Evolutionary conservation across 139 green algal genomes (phyloP).

Genomic region (Chlamydomonas sp.): DNA sequence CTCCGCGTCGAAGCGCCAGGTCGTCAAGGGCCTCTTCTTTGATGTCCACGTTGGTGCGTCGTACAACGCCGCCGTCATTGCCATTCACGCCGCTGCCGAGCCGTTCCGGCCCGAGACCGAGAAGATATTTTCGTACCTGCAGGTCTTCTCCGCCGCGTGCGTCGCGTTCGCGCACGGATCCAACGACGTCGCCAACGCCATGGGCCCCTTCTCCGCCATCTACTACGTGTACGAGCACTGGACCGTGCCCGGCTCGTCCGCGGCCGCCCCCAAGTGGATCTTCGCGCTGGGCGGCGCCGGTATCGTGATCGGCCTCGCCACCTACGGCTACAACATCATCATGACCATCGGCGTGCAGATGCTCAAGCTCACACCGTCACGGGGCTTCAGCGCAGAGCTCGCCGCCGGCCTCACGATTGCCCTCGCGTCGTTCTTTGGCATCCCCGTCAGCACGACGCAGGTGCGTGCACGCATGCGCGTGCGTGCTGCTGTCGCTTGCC

Average conservation of each 20-base stretch:
- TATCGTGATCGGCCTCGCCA: conserved; percentile 74
- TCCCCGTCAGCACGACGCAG: conserved; percentile 25
- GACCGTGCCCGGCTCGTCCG: conserved; percentile 25
- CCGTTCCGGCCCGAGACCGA: conserved; percentile 67
- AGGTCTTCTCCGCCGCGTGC: conserved; percentile 78
- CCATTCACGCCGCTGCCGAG: conserved; percentile 26
- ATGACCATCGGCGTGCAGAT: conserved; percentile 12
- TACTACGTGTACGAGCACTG: conserved; percentile 34
- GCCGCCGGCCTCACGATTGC: conserved; percentile 29
- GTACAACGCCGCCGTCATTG: not conserved
- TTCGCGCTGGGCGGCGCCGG: conserved; percentile 63
- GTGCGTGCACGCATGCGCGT: conserved; percentile 21
- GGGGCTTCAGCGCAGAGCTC: conserved; percentile 30
- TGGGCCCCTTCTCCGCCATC: conserved; percentile 66
- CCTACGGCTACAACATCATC: conserved; percentile 48
- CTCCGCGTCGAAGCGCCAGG: not conserved
- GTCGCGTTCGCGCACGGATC: conserved; percentile 78
- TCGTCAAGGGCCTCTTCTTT: conserved; percentile 12
- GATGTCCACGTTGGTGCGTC: conserved; percentile 7
- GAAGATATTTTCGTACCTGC: conserved; percentile 40
- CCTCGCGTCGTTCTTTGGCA: conserved; percentile 32
- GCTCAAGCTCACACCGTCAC: conserved; percentile 14
- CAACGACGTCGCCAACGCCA: conserved; percentile 74
- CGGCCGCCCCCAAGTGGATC: conserved; percentile 28
- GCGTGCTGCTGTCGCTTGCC: not conserved